These are phyloP conservation scores for Penicillium dipodomyicola DNA, from an alignment of 495 filamentous ascomycete species.

Conservation along the genomic window DNA sequence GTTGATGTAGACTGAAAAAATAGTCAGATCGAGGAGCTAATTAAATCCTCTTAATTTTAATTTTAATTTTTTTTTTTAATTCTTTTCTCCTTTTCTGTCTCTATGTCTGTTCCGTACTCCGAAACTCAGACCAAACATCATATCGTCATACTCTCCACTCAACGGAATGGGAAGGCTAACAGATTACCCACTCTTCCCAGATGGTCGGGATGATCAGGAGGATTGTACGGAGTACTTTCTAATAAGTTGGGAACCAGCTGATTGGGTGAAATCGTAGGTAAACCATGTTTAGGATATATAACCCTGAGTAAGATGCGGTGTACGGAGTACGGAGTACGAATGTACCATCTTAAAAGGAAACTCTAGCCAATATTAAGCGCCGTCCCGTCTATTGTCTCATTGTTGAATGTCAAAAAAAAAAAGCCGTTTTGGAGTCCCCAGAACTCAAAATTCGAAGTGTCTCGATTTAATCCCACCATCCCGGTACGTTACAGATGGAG, in stretches of 20 bases:
- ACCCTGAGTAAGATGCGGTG: constrained; percentile 5
- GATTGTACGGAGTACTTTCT: neutral
- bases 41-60: neutral
- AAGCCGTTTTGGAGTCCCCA: neutral
- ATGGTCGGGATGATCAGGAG: constrained; percentile 6
- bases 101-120: neutral
- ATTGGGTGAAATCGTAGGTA: constrained; percentile 1
- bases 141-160: constrained; percentile 9
- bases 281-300: neutral
- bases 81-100: neutral
- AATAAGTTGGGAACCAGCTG: constrained; percentile 2
- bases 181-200: constrained; percentile 12
- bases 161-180: constrained; percentile 16
- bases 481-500: constrained; percentile 7
- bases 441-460: constrained; percentile 8
- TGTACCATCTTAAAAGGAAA: neutral
- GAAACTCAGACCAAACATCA: neutral
- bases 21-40: neutral
- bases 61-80: too few relatives aligned
- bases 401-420: neutral
- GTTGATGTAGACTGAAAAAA: neutral
- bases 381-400: constrained; percentile 6
- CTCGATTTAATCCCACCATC: neutral
- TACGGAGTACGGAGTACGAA: neutral
- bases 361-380: neutral